Base-by-base conservation (phyloP, 805 yeast species). In the Teunomyces funiuensis region DNA sequence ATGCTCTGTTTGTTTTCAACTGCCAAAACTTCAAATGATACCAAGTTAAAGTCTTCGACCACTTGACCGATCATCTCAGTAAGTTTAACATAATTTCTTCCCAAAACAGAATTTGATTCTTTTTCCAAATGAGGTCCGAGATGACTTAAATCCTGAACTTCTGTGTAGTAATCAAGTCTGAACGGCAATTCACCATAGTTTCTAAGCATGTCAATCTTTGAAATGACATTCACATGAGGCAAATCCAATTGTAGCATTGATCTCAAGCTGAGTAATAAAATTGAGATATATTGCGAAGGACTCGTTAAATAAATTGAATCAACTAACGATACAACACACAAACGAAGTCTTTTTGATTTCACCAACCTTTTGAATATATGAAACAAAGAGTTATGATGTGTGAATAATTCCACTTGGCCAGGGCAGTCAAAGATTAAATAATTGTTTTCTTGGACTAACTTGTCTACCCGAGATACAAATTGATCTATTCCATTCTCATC, bases 361-460 rank as follows among this genome's bases (percentile, higher is more conserved):
- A 53, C 51, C 33, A 93, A 65, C 36, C 60, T 72, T 46, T 76
- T 75, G 62, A 90, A 87, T 4, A 93, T 83, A 39, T 71, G 70
- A 30, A 73, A 74, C 31, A 95, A 66, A 0, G 96, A 82, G 1
- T 82, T 76, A 54, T 88, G 95, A 56, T 87, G 95, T 2, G 99
- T 93, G 65, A 87, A 93, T 11, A 93, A 74, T 60, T 93, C 99
- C 1, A 89, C 93, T 60, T 93, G 99, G 1, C 99, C 99, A 1
- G 97, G 97, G 56, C 95, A 87, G 61, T 88, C 97, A 64, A 88
- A 86, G 3, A 88, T 69, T 9, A 88, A 60, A 50, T 88, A 88
- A 28, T 82, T 79, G 10, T 56, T 53, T 13, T 76, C 72, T 27
- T 68, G 58, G 4, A 85, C 77, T 9, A 89, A 66, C 23, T 72